A percentile compares a stretch with the other conserved stretches of the same genome.
Evolutionary conservation across 2,329 filamentous ascomycete genomes (phyloP).

Genomic region (Pseudonectria foliicola): DNA sequence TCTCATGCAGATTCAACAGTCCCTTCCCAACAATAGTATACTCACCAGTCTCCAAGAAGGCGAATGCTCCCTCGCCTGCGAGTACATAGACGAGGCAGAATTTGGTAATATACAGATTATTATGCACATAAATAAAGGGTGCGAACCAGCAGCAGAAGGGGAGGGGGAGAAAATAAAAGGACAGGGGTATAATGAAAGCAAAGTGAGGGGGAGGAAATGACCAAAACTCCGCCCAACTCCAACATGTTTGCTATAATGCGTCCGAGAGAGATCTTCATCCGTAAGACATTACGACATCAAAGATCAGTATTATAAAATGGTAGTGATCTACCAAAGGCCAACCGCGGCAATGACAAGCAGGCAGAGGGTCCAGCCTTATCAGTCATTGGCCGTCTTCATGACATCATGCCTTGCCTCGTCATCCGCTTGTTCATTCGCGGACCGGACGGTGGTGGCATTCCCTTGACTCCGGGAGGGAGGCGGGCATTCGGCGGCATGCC

Average conservation of each 20-base stretch:
- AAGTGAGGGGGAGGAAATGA: background rate
- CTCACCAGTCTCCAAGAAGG: no score
- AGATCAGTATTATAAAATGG: conserved; percentile 14
- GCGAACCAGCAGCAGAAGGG: background rate
- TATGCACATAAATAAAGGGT: background rate
- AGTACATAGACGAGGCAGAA: background rate
- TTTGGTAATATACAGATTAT: no score
- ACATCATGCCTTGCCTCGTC: conserved; percentile 54
- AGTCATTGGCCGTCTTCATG: conserved; percentile 13
- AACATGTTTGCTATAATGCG: no score
- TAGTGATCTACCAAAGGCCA: conserved; percentile 12
- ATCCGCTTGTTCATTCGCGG: conserved; percentile 56
- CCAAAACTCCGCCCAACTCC: background rate
- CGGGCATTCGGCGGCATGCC: conserved; percentile 17
- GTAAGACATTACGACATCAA: conserved; percentile 1
- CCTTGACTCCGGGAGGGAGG: conserved; percentile 27
- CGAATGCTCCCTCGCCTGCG: no score
- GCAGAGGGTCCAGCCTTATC: conserved; percentile 6
- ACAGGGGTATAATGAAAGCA: conserved; percentile 1
- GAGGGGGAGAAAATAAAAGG: background rate
- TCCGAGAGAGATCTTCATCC: no score
- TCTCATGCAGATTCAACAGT: no score
- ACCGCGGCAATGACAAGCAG: conserved; percentile 7
- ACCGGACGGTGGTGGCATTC: conserved; percentile 25
- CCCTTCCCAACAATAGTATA: no score